These are phyloP conservation scores for Echeveria elegans DNA, from an alignment of 164 flowering plant species.

Conservation along the genomic window DNA sequence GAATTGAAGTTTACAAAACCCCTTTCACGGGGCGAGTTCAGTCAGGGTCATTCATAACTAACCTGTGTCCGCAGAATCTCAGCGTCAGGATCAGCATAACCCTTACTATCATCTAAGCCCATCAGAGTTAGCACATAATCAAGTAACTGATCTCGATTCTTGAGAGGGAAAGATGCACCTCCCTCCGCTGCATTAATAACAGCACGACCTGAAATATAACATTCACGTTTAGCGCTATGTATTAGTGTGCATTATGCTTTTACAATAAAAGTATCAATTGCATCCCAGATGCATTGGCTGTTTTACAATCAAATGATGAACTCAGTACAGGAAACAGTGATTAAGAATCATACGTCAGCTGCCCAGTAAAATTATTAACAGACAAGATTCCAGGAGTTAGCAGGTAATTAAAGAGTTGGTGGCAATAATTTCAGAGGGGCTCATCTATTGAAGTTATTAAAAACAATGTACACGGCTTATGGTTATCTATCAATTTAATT, in stretches of 20 bases:
- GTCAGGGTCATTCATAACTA: constrained; percentile 10
- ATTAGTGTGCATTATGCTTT: neutral
- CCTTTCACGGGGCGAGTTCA: neutral
- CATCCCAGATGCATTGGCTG: neutral
- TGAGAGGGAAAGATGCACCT: constrained; percentile 83
- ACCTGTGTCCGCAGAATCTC: constrained; percentile 93
- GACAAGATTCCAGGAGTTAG: too few relatives aligned
- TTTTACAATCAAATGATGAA: neutral
- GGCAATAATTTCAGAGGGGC: too few relatives aligned
- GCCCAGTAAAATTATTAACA: too few relatives aligned
- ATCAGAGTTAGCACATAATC: constrained; percentile 88
- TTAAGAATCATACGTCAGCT: too few relatives aligned
- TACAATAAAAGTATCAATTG: neutral
- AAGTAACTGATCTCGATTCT: constrained; percentile 73
- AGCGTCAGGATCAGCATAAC: constrained; percentile 45
- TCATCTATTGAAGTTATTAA: too few relatives aligned
- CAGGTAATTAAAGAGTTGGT: too few relatives aligned
- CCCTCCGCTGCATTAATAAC: constrained; percentile 86
- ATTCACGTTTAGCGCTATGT: neutral
- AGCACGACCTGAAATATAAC: constrained; percentile 60
- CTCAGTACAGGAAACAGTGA: too few relatives aligned
- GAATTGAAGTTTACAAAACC: neutral
- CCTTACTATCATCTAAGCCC: constrained; percentile 82
- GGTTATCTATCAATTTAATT: too few relatives aligned
- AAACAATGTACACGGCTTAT: too few relatives aligned